Evolutionary conservation across 2,329 filamentous ascomycete species (phyloP).

Genomic region (Seiridium cupressi): DNA sequence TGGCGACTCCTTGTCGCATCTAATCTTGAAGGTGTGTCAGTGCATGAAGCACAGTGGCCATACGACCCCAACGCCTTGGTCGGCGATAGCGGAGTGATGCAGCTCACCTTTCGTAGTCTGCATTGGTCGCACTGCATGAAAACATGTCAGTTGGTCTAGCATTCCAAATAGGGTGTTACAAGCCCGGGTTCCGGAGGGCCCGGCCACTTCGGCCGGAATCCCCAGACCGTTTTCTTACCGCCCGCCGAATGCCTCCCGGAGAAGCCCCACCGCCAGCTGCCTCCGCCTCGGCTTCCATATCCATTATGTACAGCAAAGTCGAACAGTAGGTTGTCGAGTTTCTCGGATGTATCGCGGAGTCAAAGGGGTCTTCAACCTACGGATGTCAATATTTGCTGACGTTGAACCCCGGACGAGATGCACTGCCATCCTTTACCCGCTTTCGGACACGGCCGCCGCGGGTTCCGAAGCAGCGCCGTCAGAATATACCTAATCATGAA

Average conservation of each 20-base stretch:
- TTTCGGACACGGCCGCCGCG: conserved; percentile 21
- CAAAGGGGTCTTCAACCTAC: not conserved
- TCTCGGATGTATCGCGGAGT: not conserved
- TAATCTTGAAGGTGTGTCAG: conserved; percentile 39
- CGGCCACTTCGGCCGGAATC: conserved; percentile 22
- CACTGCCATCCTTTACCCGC: not conserved
- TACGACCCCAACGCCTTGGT: not conserved
- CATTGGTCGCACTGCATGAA: conserved; percentile 35
- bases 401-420: not conserved
- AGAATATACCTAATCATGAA: not conserved
- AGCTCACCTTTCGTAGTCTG: conserved; percentile 34
- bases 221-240: conserved; percentile 31
- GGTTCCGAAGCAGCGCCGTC: conserved; percentile 33
- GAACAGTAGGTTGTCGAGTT: too few species aligned
- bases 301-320: too few species aligned
- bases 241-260: conserved; percentile 33
- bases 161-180: conserved; percentile 15
- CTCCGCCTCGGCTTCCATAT: conserved; percentile 23
- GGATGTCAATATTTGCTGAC: not conserved
- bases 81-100: not conserved
- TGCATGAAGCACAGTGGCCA: not conserved
- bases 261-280: conserved; percentile 29
- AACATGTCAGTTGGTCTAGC: conserved; percentile 19
- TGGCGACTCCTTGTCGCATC: conserved; percentile 57
- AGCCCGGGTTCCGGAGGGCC: conserved; percentile 36